Conservation (phyloP, 2,329 filamentous ascomycete species). For the Rhytidhysteron rufulum region DNA sequence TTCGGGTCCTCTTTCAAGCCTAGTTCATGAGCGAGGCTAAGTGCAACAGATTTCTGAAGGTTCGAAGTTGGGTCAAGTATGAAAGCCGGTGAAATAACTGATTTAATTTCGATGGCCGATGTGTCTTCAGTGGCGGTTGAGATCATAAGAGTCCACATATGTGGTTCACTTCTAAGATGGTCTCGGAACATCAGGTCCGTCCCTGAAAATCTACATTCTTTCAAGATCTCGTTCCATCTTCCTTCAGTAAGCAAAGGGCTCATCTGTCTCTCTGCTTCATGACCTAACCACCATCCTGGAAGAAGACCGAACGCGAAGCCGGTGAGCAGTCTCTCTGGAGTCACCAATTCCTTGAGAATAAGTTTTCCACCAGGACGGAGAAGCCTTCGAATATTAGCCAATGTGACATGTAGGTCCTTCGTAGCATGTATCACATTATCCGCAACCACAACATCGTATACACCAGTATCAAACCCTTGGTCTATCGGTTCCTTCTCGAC, state of each 20-base stretch:
- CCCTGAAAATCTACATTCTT: slow-evolving; percentile 21
- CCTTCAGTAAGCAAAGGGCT: slow-evolving; percentile 19
- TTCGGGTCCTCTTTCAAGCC: neutral
- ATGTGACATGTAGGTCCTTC: slow-evolving; percentile 1
- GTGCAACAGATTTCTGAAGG: neutral
- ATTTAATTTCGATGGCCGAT: neutral
- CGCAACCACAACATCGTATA: slow-evolving; percentile 7
- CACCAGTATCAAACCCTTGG: slow-evolving; percentile 4
- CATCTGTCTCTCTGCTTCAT: slow-evolving; percentile 20
- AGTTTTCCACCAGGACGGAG: slow-evolving; percentile 39
- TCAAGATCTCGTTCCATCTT: slow-evolving; percentile 27
- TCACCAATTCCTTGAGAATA: slow-evolving; percentile 34
- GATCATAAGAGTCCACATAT: neutral
- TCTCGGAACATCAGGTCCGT: slow-evolving; percentile 10
- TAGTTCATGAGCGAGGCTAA: neutral
- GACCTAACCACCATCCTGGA: slow-evolving; percentile 31
- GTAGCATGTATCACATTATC: slow-evolving; percentile 7
- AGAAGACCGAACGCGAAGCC: slow-evolving; percentile 25
- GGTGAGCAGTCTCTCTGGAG: slow-evolving; percentile 3
- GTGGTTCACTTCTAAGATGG: neutral
- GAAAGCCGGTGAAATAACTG: neutral
- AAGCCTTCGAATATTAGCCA: slow-evolving; percentile 5
- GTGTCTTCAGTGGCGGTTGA: neutral
- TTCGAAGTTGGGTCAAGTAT: neutral
- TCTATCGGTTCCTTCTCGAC: slow-evolving; percentile 3